Evolutionary conservation across 2,329 filamentous ascomycete genomes (phyloP), one percentile per base, ranked within the genome.

Genomic region (Trichoderma atroviride): DNA sequence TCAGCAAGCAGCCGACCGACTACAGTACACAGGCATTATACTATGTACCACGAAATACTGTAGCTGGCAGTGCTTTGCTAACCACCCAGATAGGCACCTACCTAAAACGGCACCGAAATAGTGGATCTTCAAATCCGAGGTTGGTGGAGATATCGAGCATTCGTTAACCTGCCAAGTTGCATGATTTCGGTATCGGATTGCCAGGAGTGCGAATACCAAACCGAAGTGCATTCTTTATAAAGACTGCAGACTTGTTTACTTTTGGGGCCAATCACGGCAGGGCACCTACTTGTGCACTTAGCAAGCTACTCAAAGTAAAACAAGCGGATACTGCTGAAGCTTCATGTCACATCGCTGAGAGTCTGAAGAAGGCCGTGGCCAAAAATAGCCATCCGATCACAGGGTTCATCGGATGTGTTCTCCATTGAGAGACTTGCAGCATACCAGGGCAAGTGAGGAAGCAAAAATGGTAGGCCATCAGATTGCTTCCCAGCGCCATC

Each of bases 331-430:
- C n/a, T 22, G 22, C 35, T 50, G n/a, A 27, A 53, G 27, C 16
- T 31, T 22, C 47, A 55, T 29, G 57, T 60, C 24, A 16, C 35
- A 60, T 60, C 7, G 16, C 16, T 29, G 22, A 27, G 11, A 27
- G 16, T 29, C n/a, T 7, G 16, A 37, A 40, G 22, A 29, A 4
- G 9, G 14, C 27, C 16, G 27, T 16, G 35, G 22, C 62, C 62
- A 65, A 65, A 65, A 57, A 65, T 65, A 68, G 57, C 47, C 35
- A 13, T 16, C 22, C 40, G 9, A 31, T 31, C 43, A 68, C 65
- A 40, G 47, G 50, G 53, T 60, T 55, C 22, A 56, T 56, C 43
- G 43, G 43, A 60, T 35, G 10, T 55, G 22, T 33, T 43, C 35
- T 60, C 58, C 58, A 60, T 24, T 24, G 19, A 55, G 52, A 55